phyloP scores from a whole-genome alignment of 2,329 filamentous ascomycete genomes.

The Paecilomyces formosus region DNA sequence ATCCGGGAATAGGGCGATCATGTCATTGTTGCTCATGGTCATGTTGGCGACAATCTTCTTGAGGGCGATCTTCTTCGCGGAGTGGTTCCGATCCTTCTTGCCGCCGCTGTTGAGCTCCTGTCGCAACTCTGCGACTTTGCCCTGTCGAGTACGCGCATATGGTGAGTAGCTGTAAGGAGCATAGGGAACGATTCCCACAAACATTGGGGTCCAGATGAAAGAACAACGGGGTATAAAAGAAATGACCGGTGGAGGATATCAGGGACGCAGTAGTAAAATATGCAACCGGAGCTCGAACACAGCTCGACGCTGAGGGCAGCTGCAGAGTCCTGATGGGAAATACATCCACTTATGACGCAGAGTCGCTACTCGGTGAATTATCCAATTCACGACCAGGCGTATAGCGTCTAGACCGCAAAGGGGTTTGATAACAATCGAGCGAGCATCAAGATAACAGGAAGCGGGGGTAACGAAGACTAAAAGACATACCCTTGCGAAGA shows the following conservation, averaged over 20 bases:
- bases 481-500: slow-evolving; percentile 86
- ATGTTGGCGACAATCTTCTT: slow-evolving; percentile 99
- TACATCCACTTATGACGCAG: background rate
- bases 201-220: slow-evolving; percentile 14
- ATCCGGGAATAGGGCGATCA: slow-evolving; percentile 94
- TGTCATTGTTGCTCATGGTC: slow-evolving; percentile 99
- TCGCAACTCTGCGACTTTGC: slow-evolving; percentile 96
- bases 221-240: background rate
- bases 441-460: slow-evolving; percentile 8
- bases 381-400: slow-evolving; percentile 14
- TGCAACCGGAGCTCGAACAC: background rate
- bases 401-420: slow-evolving; percentile 10
- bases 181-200: slow-evolving; percentile 21
- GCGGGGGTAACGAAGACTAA: slow-evolving; percentile 10
- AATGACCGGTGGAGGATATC: slow-evolving; percentile 1
- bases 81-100: slow-evolving; percentile 97
- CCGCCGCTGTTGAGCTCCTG: slow-evolving; percentile 86
- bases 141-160: slow-evolving; percentile 53
- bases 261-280: background rate
- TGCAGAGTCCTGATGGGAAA: slow-evolving; percentile 10
- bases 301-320: background rate
- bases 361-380: background rate
- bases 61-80: slow-evolving; percentile 90
- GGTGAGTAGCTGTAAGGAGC: slow-evolving; percentile 21
- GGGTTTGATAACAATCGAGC: background rate